phyloP scores from a whole-genome alignment of 352 stramenopile species.

The Phytopythium sindhum region DNA sequence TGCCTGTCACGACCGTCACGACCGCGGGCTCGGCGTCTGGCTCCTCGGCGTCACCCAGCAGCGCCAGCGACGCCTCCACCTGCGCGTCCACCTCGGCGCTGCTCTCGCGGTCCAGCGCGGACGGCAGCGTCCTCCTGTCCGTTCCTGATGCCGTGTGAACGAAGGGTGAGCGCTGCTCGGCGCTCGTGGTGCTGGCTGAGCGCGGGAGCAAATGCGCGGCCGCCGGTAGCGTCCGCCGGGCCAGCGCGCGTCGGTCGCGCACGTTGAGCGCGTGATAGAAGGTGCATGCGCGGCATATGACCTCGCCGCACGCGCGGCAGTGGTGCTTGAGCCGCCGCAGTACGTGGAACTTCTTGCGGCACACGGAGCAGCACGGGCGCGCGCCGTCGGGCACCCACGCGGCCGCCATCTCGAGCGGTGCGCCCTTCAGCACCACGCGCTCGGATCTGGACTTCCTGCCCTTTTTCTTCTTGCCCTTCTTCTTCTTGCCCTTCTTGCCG shows the following conservation, averaged over 20 bases:
- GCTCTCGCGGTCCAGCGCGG: constrained; percentile 1
- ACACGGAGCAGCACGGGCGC: constrained; percentile 48
- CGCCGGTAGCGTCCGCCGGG: not conserved
- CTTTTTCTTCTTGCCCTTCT: constrained; percentile 11
- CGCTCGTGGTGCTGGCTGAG: not conserved
- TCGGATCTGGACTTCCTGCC: constrained; percentile 17
- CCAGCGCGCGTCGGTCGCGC: constrained; percentile 15
- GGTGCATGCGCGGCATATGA: constrained; percentile 54
- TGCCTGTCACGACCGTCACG: constrained; percentile 48
- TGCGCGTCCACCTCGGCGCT: constrained; percentile 13
- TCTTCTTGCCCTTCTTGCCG: constrained; percentile 1
- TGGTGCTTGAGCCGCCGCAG: constrained; percentile 62
- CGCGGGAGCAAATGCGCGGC: not conserved
- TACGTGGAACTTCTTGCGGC: constrained; percentile 59
- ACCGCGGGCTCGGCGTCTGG: constrained; percentile 15
- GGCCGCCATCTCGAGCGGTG: constrained; percentile 51
- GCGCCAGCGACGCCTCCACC: constrained; percentile 23
- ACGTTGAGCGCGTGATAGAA: constrained; percentile 44
- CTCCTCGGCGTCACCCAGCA: constrained; percentile 18
- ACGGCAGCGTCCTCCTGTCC: constrained; percentile 1
- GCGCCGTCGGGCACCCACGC: constrained; percentile 62
- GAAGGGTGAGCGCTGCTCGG: not conserved
- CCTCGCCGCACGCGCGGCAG: constrained; percentile 67
- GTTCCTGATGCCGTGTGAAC: not conserved
- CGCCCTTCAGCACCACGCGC: constrained; percentile 21